Evolutionary conservation across 2,329 filamentous ascomycete species (phyloP), one percentile per base, ranked within the genome.

Genomic region (Colletotrichum limetticola): DNA sequence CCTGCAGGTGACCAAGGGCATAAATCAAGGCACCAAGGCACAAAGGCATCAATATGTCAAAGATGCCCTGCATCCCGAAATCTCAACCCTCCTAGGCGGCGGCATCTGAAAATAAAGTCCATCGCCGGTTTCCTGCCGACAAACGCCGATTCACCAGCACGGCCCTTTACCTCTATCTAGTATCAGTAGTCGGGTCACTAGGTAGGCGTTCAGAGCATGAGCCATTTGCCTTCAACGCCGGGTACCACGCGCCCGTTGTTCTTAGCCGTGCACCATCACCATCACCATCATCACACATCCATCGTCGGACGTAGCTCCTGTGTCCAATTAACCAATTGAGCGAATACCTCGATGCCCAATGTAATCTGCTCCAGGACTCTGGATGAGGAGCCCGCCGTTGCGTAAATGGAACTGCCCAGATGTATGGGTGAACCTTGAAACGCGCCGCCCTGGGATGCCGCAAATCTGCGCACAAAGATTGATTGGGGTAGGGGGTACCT

Each of bases 271-370:
- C 37, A 12, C 24, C 16, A 62, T 14, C 24, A 61, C 37, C 32
- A 55, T 12, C 19, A 49, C 35, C 12, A n/a, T 52, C 22, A 32
- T 16, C 19, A 63, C 42, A 37, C 19, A 37, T 37, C 16, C n/a
- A 46, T 32, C n/a, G 42, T 28, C 59, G 59, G 59, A 62, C 35
- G 37, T 19, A 42, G 32, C 57, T 61, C 66, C 66, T 42, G 37
- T 6, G 37, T 19, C 37, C 37, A 7, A 42, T 58, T 26, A 32
- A 63, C 49, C 49, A 24, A 58, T 52, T 46, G 32, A 24, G 42
- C 19, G 6, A 16, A n/a, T 22, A 60, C n/a, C 58, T 35, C 35
- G 49, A 28, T 46, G 56, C 24, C 53, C 32, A 49, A 49, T 9
- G 30, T 58, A 28, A 7, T 49, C 49, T 6, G 49, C 26, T n/a